Evolutionary conservation across 2,329 filamentous ascomycete species (phyloP).

Genomic region (Ascochyta viciae-villosae): DNA sequence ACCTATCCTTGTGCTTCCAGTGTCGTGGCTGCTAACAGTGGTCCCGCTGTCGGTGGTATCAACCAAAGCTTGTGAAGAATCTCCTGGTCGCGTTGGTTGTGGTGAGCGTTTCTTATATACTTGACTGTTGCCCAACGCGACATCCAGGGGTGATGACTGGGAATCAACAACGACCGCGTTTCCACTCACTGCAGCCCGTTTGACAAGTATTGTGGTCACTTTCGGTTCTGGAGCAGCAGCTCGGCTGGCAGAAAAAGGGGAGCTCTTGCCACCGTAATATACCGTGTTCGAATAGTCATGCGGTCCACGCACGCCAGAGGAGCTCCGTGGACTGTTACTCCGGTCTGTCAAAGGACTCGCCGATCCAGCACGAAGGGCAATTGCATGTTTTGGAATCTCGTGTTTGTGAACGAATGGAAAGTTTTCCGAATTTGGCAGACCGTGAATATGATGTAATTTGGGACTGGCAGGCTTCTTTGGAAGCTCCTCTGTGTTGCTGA

Average conservation of each 20-base stretch:
- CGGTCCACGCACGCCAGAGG: too few species aligned
- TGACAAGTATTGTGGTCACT: conserved; percentile 2
- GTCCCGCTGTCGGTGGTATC: background rate
- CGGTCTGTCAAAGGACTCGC: conserved; percentile 18
- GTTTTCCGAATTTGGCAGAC: conserved; percentile 22
- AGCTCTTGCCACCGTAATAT: background rate
- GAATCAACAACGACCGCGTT: background rate
- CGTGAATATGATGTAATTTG: conserved; percentile 31
- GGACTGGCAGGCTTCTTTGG: conserved; percentile 19
- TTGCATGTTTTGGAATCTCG: conserved; percentile 28
- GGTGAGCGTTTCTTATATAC: conserved; percentile 1
- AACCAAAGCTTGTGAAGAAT: background rate
- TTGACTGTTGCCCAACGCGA: background rate
- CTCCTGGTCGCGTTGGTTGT: background rate
- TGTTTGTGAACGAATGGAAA: conserved; percentile 32
- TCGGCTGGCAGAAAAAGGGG: background rate
- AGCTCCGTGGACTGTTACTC: background rate
- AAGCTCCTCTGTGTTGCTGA: background rate
- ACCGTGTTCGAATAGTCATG: conserved; percentile 1
- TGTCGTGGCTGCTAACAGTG: conserved; percentile 2
- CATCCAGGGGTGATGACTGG: background rate
- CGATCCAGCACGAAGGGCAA: conserved; percentile 21
- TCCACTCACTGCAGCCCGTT: background rate
- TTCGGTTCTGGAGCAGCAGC: background rate
- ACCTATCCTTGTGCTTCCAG: background rate